Percentiles rank a stretch among this genome's conserved stretches.
Evolutionary conservation across 805 yeast genomes (phyloP).

Genomic region (Tetrapisispora pingtungensis): DNA sequence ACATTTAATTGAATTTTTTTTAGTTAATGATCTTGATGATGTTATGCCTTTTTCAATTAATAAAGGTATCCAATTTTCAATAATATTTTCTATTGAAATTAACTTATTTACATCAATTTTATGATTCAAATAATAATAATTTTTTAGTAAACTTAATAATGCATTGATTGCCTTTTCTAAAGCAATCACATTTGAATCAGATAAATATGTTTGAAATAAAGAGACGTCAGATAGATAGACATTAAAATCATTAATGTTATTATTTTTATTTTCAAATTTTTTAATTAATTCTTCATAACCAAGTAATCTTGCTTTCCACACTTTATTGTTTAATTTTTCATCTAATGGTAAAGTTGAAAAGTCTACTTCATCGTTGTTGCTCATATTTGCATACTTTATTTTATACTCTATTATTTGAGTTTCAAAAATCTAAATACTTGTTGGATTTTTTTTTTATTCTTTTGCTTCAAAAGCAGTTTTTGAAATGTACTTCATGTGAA

Average conservation of each 20-base stretch:
- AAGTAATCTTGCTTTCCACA: slow-evolving; percentile 78
- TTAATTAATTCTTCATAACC: slow-evolving; percentile 64
- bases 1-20: slow-evolving; percentile 52
- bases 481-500: too few relatives aligned
- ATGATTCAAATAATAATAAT: slow-evolving; percentile 3
- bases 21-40: slow-evolving; percentile 68
- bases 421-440: too few relatives aligned
- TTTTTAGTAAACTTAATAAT: slow-evolving; percentile 19
- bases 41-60: slow-evolving; percentile 76
- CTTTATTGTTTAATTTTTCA: slow-evolving; percentile 57
- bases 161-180: slow-evolving; percentile 71
- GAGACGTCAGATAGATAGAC: slow-evolving; percentile 43
- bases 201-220: slow-evolving; percentile 45
- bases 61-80: slow-evolving; percentile 17
- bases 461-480: too few relatives aligned
- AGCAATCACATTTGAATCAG: slow-evolving; percentile 83
- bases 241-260: slow-evolving; percentile 4
- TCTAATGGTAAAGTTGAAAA: slow-evolving; percentile 52
- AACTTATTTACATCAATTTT: neutral
- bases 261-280: slow-evolving; percentile 38
- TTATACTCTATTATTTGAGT: neutral
- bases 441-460: too few relatives aligned
- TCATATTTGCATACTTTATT: neutral
- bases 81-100: neutral
- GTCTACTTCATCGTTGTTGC: slow-evolving; percentile 43